These are phyloP conservation scores for Saccharomyces mikatae DNA, from an alignment of 805 yeast genomes.

Conservation along the genomic window DNA sequence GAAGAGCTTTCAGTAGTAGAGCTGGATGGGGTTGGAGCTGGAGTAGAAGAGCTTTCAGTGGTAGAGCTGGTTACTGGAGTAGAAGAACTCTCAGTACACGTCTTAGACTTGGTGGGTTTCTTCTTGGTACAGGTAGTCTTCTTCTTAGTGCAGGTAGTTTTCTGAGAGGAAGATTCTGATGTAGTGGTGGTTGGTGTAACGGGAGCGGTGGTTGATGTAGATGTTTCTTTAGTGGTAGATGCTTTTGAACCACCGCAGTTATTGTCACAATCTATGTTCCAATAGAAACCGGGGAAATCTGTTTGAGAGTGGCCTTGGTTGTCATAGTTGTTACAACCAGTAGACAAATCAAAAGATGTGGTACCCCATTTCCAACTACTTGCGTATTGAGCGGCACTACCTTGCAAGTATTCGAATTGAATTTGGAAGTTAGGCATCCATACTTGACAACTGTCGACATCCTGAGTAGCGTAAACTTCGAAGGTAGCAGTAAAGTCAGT, in stretches of 20 bases:
- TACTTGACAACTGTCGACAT: slow-evolving; percentile 4
- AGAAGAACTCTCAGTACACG: not conserved
- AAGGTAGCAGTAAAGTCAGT: slow-evolving; percentile 25
- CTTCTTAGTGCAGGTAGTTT: not conserved
- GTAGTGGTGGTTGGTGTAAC: too few relatives aligned
- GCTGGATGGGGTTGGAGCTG: not conserved
- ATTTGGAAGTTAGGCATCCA: slow-evolving; percentile 27
- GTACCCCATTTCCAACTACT: slow-evolving; percentile 8
- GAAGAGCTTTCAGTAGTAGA: not conserved
- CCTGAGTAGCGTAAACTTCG: slow-evolving; percentile 17
- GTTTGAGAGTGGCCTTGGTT: slow-evolving; percentile 24
- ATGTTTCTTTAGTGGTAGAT: not conserved
- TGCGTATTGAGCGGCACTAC: slow-evolving; percentile 9
- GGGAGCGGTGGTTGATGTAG: not conserved
- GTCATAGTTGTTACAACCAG: slow-evolving; percentile 21
- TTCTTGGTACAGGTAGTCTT: not conserved
- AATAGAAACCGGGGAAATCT: slow-evolving; percentile 24
- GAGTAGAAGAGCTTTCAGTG: not conserved
- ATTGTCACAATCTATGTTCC: slow-evolving; percentile 6
- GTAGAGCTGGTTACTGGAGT: not conserved
- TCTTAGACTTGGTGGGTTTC: not conserved
- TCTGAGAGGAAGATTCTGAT: not conserved
- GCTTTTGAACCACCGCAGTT: not conserved
- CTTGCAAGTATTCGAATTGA: slow-evolving; percentile 29
- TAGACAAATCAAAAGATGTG: slow-evolving; percentile 18